Percentiles rank a stretch among this genome's conserved stretches.
phyloP scores from a whole-genome alignment of 2,329 filamentous ascomycete genomes.

The Gnomoniopsis sp. region DNA sequence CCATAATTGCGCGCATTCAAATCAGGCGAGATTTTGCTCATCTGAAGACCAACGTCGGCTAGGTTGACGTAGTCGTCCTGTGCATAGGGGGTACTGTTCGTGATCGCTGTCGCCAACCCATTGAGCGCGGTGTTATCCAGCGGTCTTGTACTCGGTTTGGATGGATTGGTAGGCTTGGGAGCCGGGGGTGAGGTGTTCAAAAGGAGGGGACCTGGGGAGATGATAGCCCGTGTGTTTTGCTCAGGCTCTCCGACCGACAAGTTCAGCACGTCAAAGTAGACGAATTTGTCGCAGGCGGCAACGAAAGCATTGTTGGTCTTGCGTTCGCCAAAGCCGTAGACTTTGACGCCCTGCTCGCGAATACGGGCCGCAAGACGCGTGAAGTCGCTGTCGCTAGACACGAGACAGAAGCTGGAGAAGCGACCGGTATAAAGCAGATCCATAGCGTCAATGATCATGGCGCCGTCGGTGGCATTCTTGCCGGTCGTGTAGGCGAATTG shows the following conservation, averaged over 20 bases:
- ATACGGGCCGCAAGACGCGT: slow-evolving; percentile 32
- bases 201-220: too few species aligned
- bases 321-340: slow-evolving; percentile 32
- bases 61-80: slow-evolving; percentile 29
- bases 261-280: slow-evolving; percentile 24
- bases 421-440: too few species aligned
- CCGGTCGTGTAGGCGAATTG: slow-evolving; percentile 33
- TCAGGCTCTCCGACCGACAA: not conserved
- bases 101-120: slow-evolving; percentile 20
- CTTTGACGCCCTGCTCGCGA: slow-evolving; percentile 28
- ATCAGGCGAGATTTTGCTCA: slow-evolving; percentile 26
- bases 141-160: not conserved
- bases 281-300: slow-evolving; percentile 31
- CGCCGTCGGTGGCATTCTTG: too few species aligned
- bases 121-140: not conserved
- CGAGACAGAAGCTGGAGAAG: too few species aligned
- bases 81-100: slow-evolving; percentile 16
- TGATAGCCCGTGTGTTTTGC: not conserved
- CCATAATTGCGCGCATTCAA: slow-evolving; percentile 30
- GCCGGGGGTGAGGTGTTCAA: not conserved
- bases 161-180: not conserved
- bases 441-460: too few species aligned
- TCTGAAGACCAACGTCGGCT: slow-evolving; percentile 23
- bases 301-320: slow-evolving; percentile 31
- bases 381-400: too few species aligned